Conservation (phyloP, 1,284 basidiomycete genomes). For the Ceratobasidium sp. region DNA sequence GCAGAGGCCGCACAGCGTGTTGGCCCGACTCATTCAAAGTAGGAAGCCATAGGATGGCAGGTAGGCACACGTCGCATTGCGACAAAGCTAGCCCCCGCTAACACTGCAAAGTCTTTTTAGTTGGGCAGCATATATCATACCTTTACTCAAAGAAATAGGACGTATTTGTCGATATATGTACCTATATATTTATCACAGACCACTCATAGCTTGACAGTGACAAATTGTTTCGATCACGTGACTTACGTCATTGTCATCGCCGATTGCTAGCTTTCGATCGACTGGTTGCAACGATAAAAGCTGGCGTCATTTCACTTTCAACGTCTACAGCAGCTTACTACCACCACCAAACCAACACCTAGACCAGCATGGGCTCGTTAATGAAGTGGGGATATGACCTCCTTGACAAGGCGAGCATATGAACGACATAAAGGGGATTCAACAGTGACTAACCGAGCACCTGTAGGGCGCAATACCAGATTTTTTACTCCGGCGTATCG, state of each 20-base stretch:
- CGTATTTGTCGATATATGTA: background rate
- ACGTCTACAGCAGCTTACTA: background rate
- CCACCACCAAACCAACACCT: background rate
- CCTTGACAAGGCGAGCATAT: background rate
- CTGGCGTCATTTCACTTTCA: background rate
- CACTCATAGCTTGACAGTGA: background rate
- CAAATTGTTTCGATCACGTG: background rate
- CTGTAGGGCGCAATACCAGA: conserved; percentile 66
- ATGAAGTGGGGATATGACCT: conserved; percentile 21
- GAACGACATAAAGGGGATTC: background rate
- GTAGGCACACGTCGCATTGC: too few species aligned
- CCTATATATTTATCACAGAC: background rate
- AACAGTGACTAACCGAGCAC: background rate
- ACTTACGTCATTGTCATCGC: background rate
- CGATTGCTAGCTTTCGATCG: conserved; percentile 21
- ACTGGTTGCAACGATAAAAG: background rate
- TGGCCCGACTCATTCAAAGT: background rate
- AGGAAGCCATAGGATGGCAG: background rate
- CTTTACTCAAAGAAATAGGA: too few species aligned
- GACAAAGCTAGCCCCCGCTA: too few species aligned
- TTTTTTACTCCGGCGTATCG: conserved; percentile 63
- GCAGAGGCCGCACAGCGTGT: conserved; percentile 21
- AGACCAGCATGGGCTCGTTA: conserved; percentile 7
- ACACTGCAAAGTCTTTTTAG: too few species aligned
- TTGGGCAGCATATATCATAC: too few species aligned